phyloP scores from a whole-genome alignment of 306 rosid genomes.

The Inga laurina region DNA sequence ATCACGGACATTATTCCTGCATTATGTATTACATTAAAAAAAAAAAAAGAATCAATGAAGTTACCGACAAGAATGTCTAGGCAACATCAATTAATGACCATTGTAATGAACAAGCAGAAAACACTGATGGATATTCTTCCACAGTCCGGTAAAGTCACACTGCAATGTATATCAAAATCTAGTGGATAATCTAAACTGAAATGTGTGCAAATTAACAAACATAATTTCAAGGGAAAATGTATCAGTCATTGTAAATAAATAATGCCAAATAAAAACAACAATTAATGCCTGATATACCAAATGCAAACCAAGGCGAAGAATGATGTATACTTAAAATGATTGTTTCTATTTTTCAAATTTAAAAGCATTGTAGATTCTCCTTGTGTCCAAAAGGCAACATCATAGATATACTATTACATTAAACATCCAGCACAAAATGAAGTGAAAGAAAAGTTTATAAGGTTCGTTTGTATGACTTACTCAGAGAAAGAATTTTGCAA shows the following conservation, averaged over 20 bases:
- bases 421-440: background rate
- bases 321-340: background rate
- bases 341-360: slow-evolving; percentile 4
- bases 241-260: slow-evolving; percentile 23
- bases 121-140: background rate
- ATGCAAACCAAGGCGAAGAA: background rate
- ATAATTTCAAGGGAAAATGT: background rate
- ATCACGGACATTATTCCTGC: slow-evolving; percentile 56
- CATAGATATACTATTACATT: background rate
- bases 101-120: slow-evolving; percentile 6
- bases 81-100: slow-evolving; percentile 14
- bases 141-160: background rate
- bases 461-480: slow-evolving; percentile 55
- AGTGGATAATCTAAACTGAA: slow-evolving; percentile 4
- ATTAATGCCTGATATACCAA: background rate
- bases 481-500: slow-evolving; percentile 48
- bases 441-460: background rate
- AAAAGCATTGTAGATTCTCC: background rate
- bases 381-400: background rate
- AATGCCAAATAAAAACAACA: background rate
- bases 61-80: background rate
- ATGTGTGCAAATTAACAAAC: background rate
- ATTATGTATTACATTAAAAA: slow-evolving; percentile 40
- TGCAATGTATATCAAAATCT: slow-evolving; percentile 8
- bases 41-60: background rate